phyloP scores from a whole-genome alignment of 2,329 filamentous ascomycete species.

The Colletotrichum higginsianum region DNA sequence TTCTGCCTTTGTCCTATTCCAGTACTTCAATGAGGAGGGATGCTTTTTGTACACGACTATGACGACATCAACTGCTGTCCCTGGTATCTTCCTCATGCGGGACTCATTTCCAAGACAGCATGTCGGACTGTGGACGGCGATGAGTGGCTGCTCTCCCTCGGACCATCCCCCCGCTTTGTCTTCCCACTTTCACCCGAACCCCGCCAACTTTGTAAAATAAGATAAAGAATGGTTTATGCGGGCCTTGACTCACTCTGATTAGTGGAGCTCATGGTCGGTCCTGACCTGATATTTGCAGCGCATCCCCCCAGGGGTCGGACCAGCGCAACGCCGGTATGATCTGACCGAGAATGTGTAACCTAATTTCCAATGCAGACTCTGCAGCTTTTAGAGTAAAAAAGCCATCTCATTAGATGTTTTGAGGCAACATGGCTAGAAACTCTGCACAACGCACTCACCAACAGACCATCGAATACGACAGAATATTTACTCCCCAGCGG shows the following conservation, averaged over 20 bases:
- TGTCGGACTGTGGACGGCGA: neutral
- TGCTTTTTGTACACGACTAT: too few species aligned
- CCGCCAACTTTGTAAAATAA: neutral
- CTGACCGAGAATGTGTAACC: neutral
- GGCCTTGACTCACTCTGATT: neutral
- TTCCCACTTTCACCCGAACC: neutral
- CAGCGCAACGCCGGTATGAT: neutral
- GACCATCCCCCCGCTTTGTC: conserved; percentile 12
- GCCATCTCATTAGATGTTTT: neutral
- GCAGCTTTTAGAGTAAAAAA: too few species aligned
- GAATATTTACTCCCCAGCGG: too few species aligned
- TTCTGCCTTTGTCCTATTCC: neutral
- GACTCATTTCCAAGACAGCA: neutral
- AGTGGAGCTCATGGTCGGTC: neutral
- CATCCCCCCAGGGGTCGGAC: neutral
- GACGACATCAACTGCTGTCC: neutral
- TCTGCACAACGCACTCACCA: neutral
- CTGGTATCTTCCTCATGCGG: neutral
- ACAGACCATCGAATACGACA: neutral
- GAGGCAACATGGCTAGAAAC: neutral
- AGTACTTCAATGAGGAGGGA: neutral
- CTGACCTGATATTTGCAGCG: neutral
- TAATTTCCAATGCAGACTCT: neutral
- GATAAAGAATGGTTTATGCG: conserved; percentile 3
- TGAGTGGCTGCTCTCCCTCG: conserved; percentile 14